Percentiles rank a stretch among this genome's conserved stretches.
These are phyloP conservation scores for Ustanciosporium gigantosporum DNA, from an alignment of 1,284 basidiomycete species.

Conservation along the genomic window DNA sequence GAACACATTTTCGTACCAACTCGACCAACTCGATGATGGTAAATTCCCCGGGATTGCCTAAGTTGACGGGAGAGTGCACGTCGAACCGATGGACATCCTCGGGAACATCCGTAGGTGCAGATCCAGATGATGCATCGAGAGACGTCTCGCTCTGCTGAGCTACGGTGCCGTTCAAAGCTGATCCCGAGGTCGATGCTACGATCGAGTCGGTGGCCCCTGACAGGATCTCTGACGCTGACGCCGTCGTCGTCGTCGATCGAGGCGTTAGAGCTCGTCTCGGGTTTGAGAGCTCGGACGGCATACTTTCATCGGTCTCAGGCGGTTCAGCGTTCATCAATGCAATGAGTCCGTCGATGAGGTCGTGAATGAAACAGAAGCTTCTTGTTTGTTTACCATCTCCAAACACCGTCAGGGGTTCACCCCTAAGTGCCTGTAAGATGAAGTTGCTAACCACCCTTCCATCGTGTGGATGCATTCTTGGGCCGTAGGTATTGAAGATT, in stretches of 20 bases:
- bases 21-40: constrained; percentile 69
- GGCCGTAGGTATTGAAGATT: constrained; percentile 52
- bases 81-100: constrained; percentile 10
- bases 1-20: constrained; percentile 52
- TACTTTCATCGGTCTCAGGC: constrained; percentile 71
- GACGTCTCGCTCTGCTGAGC: background rate
- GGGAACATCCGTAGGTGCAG: background rate
- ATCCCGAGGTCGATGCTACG: constrained; percentile 11
- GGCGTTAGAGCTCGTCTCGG: background rate
- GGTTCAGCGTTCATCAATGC: constrained; percentile 52
- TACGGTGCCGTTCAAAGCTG: constrained; percentile 3
- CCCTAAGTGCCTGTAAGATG: constrained; percentile 91
- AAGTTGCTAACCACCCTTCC: constrained; percentile 98
- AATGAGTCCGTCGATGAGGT: constrained; percentile 64
- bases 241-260: background rate
- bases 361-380: constrained; percentile 76
- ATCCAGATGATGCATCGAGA: constrained; percentile 1
- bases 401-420: constrained; percentile 94
- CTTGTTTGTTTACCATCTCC: constrained; percentile 94
- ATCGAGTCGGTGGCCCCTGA: constrained; percentile 22
- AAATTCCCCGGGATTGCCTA: constrained; percentile 91
- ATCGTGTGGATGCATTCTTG: constrained; percentile 85
- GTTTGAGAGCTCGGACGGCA: background rate
- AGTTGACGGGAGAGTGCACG: constrained; percentile 72
- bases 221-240: constrained; percentile 58